phyloP scores from a whole-genome alignment of 2,329 filamentous ascomycete species.

The Macrophomina pseudophaseolina region DNA sequence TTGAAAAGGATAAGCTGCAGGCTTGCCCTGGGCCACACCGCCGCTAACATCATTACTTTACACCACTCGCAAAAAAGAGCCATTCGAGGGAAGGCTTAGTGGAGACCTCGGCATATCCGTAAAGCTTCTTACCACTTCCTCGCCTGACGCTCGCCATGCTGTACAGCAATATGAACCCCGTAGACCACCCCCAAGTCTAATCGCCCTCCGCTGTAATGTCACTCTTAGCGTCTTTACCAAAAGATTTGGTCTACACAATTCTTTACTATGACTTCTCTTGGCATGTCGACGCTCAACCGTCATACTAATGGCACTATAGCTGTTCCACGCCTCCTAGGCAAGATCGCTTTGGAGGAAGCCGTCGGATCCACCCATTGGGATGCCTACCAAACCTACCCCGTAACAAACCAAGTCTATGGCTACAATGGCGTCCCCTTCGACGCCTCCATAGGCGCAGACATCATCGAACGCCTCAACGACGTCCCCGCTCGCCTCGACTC shows the following conservation, averaged over 20 bases:
- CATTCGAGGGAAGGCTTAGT: neutral
- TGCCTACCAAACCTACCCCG: neutral
- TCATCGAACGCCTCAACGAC: conserved; percentile 6
- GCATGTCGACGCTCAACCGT: conserved; percentile 9
- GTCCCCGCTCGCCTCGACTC: conserved; percentile 32
- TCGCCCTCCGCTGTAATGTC: neutral
- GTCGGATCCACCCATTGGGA: neutral
- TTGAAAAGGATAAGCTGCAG: no score
- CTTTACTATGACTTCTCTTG: neutral
- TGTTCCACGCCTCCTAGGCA: neutral
- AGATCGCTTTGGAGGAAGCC: conserved; percentile 14
- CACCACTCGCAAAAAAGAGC: neutral
- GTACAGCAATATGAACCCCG: no score
- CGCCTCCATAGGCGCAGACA: neutral
- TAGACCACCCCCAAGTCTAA: neutral
- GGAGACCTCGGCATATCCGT: neutral
- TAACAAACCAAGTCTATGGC: neutral
- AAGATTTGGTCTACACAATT: neutral
- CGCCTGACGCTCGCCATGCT: neutral
- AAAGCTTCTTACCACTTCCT: neutral
- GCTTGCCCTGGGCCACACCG: neutral
- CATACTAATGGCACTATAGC: neutral
- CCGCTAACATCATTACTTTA: neutral
- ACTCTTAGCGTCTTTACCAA: neutral
- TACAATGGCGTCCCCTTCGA: neutral